Percentiles rank a stretch among this genome's conserved stretches.
Conservation (phyloP, 2,329 filamentous ascomycete species). For the Verticillium isaacii region DNA sequence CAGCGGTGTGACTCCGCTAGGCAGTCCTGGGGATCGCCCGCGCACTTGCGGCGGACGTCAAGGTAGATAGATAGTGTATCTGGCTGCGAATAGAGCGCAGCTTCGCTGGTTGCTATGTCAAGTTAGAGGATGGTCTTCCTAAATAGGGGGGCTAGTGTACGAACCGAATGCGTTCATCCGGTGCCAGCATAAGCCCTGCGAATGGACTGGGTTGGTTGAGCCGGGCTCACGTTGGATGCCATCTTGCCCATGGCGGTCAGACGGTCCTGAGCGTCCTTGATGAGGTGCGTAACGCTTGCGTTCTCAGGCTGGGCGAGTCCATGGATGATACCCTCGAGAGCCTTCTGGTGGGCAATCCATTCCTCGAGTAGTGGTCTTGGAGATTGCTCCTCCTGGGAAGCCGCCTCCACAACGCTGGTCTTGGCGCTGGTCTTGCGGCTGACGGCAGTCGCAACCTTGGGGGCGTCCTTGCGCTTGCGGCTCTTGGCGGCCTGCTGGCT, state of each 20-base stretch:
- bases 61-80: neutral
- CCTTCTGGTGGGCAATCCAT: constrained; percentile 59
- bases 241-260: constrained; percentile 50
- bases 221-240: constrained; percentile 26
- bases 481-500: constrained; percentile 47
- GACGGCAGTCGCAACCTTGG: constrained; percentile 29
- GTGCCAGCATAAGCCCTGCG: constrained; percentile 19
- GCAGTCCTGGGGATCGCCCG: neutral
- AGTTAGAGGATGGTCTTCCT: neutral
- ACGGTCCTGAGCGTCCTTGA: constrained; percentile 45
- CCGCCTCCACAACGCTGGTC: constrained; percentile 26
- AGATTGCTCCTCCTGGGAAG: constrained; percentile 26
- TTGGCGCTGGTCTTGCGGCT: constrained; percentile 48
- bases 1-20: neutral
- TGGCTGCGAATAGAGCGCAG: neutral
- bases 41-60: neutral
- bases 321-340: constrained; percentile 55
- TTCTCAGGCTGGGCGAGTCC: constrained; percentile 45
- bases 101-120: neutral
- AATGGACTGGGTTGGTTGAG: constrained; percentile 6
- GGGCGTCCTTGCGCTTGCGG: constrained; percentile 54
- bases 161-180: constrained; percentile 18
- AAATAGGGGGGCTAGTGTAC: neutral
- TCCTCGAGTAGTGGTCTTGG: constrained; percentile 42
- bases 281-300: constrained; percentile 47